phyloP scores from a whole-genome alignment of 345 rosid genomes.

The Dimocarpus longan region DNA sequence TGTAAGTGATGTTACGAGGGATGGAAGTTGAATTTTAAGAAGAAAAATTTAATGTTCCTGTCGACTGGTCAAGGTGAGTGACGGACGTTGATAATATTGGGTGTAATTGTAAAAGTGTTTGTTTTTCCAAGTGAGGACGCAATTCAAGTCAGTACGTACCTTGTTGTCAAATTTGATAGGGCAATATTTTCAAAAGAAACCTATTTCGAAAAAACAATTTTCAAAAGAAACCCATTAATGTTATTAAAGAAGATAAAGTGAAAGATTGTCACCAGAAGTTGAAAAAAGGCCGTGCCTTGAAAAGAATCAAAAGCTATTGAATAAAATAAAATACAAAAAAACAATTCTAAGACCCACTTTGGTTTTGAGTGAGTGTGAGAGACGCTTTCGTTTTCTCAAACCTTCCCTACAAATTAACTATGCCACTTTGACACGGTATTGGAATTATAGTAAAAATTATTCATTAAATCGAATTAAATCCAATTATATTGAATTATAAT shows the following conservation, averaged over 20 bases:
- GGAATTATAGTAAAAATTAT: too few relatives aligned
- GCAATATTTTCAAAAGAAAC: constrained; percentile 19
- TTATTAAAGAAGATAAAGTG: neutral
- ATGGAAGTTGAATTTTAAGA: neutral
- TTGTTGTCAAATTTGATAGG: neutral
- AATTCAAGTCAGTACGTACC: neutral
- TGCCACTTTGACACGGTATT: too few relatives aligned
- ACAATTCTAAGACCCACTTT: neutral
- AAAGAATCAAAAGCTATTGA: too few relatives aligned
- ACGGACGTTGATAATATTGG: neutral
- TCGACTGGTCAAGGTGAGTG: constrained; percentile 14
- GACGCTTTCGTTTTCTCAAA: too few relatives aligned
- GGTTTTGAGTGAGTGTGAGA: too few relatives aligned
- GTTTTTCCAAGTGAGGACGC: neutral
- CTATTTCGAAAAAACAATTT: too few relatives aligned
- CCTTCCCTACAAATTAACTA: too few relatives aligned
- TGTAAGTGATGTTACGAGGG: neutral
- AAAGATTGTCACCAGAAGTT: constrained; percentile 4
- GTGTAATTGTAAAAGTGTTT: neutral
- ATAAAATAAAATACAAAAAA: neutral
- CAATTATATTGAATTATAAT: too few relatives aligned
- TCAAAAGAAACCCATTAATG: constrained; percentile 6
- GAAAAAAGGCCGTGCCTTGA: neutral
- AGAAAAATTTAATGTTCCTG: neutral
- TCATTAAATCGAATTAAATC: too few relatives aligned